Percentiles rank a stretch among this genome's conserved stretches.
These are phyloP conservation scores for Emericellopsis cladophorae DNA, from an alignment of 2,329 filamentous ascomycete species.

Conservation along the genomic window DNA sequence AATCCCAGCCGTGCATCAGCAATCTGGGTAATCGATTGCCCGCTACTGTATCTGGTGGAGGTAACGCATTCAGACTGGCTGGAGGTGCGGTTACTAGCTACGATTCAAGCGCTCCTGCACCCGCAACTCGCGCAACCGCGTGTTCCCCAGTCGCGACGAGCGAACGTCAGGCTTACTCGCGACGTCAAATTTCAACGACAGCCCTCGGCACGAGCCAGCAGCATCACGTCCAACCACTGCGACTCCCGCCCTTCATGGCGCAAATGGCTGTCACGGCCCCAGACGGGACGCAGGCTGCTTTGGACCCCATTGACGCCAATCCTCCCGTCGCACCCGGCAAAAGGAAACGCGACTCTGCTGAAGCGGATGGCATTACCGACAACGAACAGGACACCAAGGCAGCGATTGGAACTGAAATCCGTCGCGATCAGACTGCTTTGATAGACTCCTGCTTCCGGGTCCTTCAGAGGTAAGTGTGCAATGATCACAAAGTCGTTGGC, in stretches of 20 bases:
- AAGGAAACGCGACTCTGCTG: slow-evolving; percentile 44
- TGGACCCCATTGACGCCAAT: slow-evolving; percentile 10
- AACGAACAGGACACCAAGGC: slow-evolving; percentile 14
- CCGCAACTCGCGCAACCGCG: too few species aligned
- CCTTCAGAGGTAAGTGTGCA: neutral
- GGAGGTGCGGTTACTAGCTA: too few species aligned
- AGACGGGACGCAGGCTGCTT: slow-evolving; percentile 26
- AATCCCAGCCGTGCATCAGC: too few species aligned
- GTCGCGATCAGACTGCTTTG: slow-evolving; percentile 17
- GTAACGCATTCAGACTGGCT: too few species aligned
- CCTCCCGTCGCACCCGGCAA: slow-evolving; percentile 29
- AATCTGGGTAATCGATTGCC: too few species aligned
- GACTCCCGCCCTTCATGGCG: slow-evolving; percentile 21
- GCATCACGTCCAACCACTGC: slow-evolving; percentile 15
- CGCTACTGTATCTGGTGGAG: too few species aligned
- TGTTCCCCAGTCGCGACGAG: slow-evolving; percentile 1
- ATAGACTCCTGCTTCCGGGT: neutral
- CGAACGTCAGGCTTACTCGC: neutral
- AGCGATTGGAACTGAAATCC: slow-evolving; percentile 22
- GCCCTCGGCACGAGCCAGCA: neutral
- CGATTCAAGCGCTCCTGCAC: too few species aligned
- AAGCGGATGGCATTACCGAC: slow-evolving; percentile 20
- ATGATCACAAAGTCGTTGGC: slow-evolving; percentile 4
- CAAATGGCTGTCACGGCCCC: slow-evolving; percentile 23
- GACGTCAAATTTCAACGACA: neutral